Evolutionary conservation across 441 rosid species (phyloP).

Genomic region (Sinapis alba): DNA sequence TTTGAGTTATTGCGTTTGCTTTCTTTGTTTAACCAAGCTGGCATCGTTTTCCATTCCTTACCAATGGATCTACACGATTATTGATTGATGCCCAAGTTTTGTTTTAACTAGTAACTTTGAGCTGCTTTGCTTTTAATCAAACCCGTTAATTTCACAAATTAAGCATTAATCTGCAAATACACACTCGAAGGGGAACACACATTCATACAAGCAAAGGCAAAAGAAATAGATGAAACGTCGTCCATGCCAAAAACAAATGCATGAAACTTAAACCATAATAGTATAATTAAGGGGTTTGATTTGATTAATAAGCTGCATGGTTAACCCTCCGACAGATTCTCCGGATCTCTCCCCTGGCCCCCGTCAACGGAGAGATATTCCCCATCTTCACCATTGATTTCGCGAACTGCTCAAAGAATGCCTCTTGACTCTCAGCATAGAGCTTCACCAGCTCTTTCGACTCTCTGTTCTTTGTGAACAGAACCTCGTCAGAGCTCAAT

Average conservation of each 20-base stretch:
- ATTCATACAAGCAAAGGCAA: conserved; percentile 11
- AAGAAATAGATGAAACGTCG: conserved; percentile 14
- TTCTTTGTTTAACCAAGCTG: conserved; percentile 53
- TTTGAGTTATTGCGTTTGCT: conserved; percentile 54
- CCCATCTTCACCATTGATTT: conserved; percentile 72
- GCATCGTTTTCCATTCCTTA: conserved; percentile 57
- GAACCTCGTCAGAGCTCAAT: conserved; percentile 58
- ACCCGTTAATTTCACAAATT: not conserved
- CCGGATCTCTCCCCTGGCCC: conserved; percentile 56
- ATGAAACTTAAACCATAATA: conserved; percentile 8
- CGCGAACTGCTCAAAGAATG: conserved; percentile 59
- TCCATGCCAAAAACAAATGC: conserved; percentile 25
- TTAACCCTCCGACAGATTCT: conserved; percentile 55
- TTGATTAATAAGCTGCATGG: conserved; percentile 32
- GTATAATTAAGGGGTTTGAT: not conserved
- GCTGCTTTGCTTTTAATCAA: not conserved
- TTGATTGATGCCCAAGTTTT: not conserved
- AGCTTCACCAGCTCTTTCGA: conserved; percentile 48
- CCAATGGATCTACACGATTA: conserved; percentile 31
- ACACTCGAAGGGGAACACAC: not conserved
- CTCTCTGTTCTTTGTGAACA: conserved; percentile 49
- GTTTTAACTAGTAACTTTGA: not conserved
- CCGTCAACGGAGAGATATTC: conserved; percentile 55
- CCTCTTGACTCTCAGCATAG: conserved; percentile 49
- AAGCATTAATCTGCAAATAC: not conserved